A percentile compares a stretch with the other conserved stretches of the same genome.
Conservation (phyloP, 306 rosid species). For the Gynostemma pentaphyllum region DNA sequence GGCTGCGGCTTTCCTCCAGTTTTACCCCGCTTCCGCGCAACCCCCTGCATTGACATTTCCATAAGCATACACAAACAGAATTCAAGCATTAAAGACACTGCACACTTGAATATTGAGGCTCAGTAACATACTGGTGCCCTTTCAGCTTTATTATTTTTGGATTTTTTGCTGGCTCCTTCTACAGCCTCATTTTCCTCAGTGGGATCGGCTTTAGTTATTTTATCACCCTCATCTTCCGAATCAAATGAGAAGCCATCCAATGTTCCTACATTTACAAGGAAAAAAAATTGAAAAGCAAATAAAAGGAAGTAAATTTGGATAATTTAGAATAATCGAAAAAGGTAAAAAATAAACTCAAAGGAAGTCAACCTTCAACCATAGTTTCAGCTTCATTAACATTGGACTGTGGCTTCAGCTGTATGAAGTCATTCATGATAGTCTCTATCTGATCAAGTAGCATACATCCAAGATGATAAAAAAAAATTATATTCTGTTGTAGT, state of each 20-base stretch:
- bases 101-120: slow-evolving; percentile 6
- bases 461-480: background rate
- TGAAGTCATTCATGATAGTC: slow-evolving; percentile 87
- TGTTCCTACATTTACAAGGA: slow-evolving; percentile 55
- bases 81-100: background rate
- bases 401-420: slow-evolving; percentile 76
- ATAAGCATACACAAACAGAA: background rate
- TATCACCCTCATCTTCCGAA: slow-evolving; percentile 81
- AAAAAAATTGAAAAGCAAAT: background rate
- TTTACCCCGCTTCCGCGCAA: slow-evolving; percentile 60
- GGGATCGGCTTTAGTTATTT: slow-evolving; percentile 40
- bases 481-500: background rate
- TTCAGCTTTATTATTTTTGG: slow-evolving; percentile 48
- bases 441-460: slow-evolving; percentile 59
- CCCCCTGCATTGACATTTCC: slow-evolving; percentile 41
- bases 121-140: slow-evolving; percentile 52
- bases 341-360: slow-evolving; percentile 8
- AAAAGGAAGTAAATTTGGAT: background rate
- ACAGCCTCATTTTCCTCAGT: slow-evolving; percentile 40
- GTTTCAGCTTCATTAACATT: slow-evolving; percentile 86
- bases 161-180: slow-evolving; percentile 39
- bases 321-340: slow-evolving; percentile 3
- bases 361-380: slow-evolving; percentile 80
- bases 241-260: slow-evolving; percentile 87
- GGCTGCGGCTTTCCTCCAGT: slow-evolving; percentile 55